A percentile compares a stretch with the other conserved stretches of the same genome.
Evolutionary conservation across 2,329 filamentous ascomycete genomes (phyloP).

Genomic region (Paraphaeosphaeria sporulosa): DNA sequence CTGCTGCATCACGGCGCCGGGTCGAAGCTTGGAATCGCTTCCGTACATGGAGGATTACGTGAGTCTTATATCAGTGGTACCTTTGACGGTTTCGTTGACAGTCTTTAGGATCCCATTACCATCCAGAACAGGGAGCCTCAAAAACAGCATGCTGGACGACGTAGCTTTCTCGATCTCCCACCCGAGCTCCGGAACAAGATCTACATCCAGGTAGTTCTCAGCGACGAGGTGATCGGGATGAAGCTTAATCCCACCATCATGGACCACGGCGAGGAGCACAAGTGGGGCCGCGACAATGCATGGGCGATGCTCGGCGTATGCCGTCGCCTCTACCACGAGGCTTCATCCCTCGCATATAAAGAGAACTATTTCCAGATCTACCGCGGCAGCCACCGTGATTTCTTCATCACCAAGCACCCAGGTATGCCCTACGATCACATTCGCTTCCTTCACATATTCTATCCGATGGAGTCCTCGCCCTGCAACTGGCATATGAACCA

Average conservation of each 20-base stretch:
- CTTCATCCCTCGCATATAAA: background rate
- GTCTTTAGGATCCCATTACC: background rate
- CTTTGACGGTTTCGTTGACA: background rate
- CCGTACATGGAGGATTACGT: slow-evolving; percentile 9
- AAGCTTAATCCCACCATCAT: slow-evolving; percentile 8
- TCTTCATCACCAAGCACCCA: slow-evolving; percentile 7
- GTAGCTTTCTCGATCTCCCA: slow-evolving; percentile 4
- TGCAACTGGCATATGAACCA: background rate
- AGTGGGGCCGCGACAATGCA: slow-evolving; percentile 4
- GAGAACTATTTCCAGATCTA: slow-evolving; percentile 4
- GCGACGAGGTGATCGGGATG: background rate
- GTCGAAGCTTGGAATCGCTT: background rate
- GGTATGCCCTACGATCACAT: slow-evolving; percentile 11
- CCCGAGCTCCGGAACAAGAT: slow-evolving; percentile 3
- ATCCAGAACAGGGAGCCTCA: background rate
- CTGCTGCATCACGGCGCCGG: background rate
- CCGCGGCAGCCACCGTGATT: slow-evolving; percentile 4
- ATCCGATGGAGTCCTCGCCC: background rate
- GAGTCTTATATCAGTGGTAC: background rate
- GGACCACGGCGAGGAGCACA: background rate
- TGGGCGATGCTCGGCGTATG: slow-evolving; percentile 7
- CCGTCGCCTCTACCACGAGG: slow-evolving; percentile 6
- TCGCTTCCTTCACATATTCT: background rate
- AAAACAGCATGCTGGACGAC: background rate
- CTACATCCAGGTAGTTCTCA: slow-evolving; percentile 1